Base-by-base conservation (phyloP, 768 basidiomycete species). In the Astraeus odoratus region DNA sequence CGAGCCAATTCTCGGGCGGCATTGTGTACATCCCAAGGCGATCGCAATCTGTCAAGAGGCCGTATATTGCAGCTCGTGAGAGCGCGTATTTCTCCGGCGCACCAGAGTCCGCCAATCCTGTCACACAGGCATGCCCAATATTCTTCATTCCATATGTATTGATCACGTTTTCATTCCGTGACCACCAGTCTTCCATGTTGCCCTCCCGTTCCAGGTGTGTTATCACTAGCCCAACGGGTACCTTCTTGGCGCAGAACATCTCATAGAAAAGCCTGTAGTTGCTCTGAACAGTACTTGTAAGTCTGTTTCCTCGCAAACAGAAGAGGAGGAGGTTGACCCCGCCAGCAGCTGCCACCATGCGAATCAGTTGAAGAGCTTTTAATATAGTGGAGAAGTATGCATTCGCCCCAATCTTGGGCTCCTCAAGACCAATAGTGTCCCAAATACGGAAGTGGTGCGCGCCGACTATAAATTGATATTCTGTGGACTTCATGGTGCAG, bases 131-230 rank as follows among this genome's bases (percentile, higher is more conserved):
- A 16, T 41, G 39, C 8, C 27, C 27, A 26, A 15, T 20, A 26
- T 16, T 27, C 27, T 20, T 41, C 26, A 41, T 10, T 2, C 39
- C 39, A 29, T 41, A 20, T 12, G 16, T n/a, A 16, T 27, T 8
- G 26, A 41, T 16, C 4, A 5, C 8, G 8, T 16, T 41, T 15
- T 41, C 10, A 19, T 41, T 41, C 12, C 7, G 16, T 18, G 19
- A 30, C 66, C 66, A 67, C 67, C 67, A 69, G 34, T 51, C 49
- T 1, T 57, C 55, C 51, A 59, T 60, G 22, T 51, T 50, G 1
- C 40, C 20, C 5, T 63, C 44, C 31, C 39, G 51, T 35, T 58
- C 57, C 2, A 58, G 51, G 25, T 46, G 39, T 2, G 53, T 58
- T 38, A 58, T 51, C 1, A 47, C 42, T 1, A 58, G 24, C 2